Conservation (phyloP, 139 green algal species). For the Chlamydomonas incerta region DNA sequence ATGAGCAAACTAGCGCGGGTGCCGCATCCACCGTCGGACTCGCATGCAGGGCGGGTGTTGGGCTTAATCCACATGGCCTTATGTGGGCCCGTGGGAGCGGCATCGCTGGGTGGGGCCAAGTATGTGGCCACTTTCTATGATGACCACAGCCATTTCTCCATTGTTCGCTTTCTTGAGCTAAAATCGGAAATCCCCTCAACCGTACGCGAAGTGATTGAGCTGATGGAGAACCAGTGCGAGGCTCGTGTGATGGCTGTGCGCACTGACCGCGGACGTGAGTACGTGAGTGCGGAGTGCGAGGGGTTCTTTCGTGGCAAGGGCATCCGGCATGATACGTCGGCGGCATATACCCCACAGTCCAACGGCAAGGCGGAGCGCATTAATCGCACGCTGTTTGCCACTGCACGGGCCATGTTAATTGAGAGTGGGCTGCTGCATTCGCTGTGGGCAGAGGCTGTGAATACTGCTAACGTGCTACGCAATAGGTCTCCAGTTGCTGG, state of each 20-base stretch:
- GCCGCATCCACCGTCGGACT: neutral
- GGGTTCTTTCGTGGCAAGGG: neutral
- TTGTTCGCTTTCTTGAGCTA: neutral
- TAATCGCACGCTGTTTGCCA: slow-evolving; percentile 42
- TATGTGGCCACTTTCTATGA: neutral
- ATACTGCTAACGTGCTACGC: neutral
- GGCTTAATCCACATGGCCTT: neutral
- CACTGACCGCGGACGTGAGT: slow-evolving; percentile 42
- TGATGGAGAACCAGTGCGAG: neutral
- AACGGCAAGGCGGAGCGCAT: slow-evolving; percentile 48
- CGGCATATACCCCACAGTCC: slow-evolving; percentile 38
- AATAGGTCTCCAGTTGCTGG: neutral
- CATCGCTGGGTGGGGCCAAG: neutral
- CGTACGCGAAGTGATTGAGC: neutral
- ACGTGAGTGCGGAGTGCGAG: neutral
- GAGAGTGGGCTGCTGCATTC: neutral
- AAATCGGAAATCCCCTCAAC: neutral
- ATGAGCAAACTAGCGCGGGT: neutral
- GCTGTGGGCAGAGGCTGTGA: neutral
- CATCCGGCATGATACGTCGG: slow-evolving; percentile 12
- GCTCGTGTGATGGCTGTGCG: neutral
- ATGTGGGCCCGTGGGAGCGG: neutral
- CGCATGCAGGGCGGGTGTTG: neutral
- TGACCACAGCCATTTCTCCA: neutral
- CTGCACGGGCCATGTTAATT: slow-evolving; percentile 7